Evolutionary conservation across 306 rosid species (phyloP).

Genomic region (Cucurbita ficifolia): DNA sequence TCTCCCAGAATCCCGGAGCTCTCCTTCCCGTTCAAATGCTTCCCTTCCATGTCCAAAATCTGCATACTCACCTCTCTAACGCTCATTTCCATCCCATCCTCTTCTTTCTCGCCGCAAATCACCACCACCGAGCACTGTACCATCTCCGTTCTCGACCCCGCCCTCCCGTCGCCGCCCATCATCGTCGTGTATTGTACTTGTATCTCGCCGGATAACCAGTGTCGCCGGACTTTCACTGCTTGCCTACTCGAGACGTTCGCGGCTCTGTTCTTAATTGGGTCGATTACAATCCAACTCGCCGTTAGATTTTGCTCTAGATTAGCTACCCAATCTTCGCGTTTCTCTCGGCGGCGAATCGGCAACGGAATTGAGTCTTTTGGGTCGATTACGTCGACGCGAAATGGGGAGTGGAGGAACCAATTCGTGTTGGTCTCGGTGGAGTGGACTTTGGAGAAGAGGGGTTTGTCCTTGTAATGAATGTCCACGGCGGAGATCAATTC

Average conservation of each 20-base stretch:
- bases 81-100: constrained; percentile 25
- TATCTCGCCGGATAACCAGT: constrained; percentile 53
- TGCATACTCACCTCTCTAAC: constrained; percentile 55
- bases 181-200: constrained; percentile 33
- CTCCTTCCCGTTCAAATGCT: constrained; percentile 45
- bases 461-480: constrained; percentile 27
- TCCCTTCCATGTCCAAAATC: constrained; percentile 61
- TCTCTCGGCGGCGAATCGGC: constrained; percentile 11
- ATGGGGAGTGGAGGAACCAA: constrained; percentile 55
- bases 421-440: constrained; percentile 25
- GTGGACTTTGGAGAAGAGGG: constrained; percentile 37
- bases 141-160: background rate
- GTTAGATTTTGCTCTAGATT: constrained; percentile 35
- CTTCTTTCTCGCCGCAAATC: constrained; percentile 40
- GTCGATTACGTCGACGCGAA: constrained; percentile 46
- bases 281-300: constrained; percentile 67
- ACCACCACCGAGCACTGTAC: constrained; percentile 45
- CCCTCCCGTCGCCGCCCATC: constrained; percentile 16
- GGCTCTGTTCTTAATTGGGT: constrained; percentile 35
- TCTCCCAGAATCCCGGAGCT: constrained; percentile 35
- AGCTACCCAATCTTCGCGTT: constrained; percentile 17
- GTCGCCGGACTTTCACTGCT: constrained; percentile 34
- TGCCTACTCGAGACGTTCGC: constrained; percentile 50
- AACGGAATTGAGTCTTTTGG: constrained; percentile 40
- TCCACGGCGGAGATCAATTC: constrained; percentile 65